Base-by-base conservation (phyloP, 495 filamentous ascomycete species). In the Aspergillus affinis region DNA sequence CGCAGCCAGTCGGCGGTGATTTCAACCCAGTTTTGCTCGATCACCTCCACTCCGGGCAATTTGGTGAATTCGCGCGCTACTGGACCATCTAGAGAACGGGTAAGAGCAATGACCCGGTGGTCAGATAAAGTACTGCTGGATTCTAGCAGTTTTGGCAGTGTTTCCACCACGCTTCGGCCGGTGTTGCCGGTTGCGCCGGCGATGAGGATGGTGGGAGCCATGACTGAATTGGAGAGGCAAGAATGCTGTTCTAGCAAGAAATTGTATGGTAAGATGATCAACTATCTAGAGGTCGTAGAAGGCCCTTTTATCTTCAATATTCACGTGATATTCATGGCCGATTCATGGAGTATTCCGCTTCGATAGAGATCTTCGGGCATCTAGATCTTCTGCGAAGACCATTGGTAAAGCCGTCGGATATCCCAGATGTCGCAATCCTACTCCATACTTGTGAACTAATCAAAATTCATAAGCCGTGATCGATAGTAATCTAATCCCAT, bases 1-100 rank as follows among this genome's bases (percentile, higher is more conserved):
- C 68, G 71, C 21, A 81, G 70, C 78, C 78, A 80, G 54, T 74
- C 73, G 32, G 72, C 12, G 32, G 64, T 74, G 66, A 79, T 74
- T 6, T 75, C 72, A 21, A 70, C 54, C 78, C 77, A 81, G 65
- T 75, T 72, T 54, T 78, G 45, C 65, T 79, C 75, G 0, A 74
- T 51, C 13, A 81, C 59, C 61, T 75, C 65, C 41, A 81, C 72
- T n/a, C 65, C 66, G 6, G 75, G 72, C 0, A 78, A 20, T 19
- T 68, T 64, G 15, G 78, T 73, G 51, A 78, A 63, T 12, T 67
- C 26, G 46, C 75, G 65, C 19, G 78, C 75, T 6, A 62, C 69
- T 48, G 70, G 60, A 30, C 64, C 71, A 17, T 55, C 47, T 2
- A 45, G 45, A 3, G 71, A 77, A 6, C 78, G 74, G 13, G 78